A percentile compares a stretch with the other conserved stretches of the same genome.
These are phyloP conservation scores for Xylaria grammica DNA, from an alignment of 495 filamentous ascomycete species.

Conservation along the genomic window DNA sequence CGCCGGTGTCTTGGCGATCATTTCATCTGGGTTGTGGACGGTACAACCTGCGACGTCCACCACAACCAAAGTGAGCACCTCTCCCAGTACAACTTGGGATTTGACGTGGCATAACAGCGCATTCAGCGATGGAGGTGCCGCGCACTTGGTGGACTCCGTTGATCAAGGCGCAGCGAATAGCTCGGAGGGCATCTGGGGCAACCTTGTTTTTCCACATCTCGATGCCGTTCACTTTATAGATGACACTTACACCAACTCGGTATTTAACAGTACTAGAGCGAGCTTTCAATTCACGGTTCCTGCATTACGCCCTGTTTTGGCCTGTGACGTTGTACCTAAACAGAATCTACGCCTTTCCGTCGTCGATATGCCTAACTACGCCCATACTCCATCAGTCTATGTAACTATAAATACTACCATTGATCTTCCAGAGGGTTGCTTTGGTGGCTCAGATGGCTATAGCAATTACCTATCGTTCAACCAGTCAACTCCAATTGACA, in stretches of 20 bases:
- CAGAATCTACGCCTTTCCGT: too few species aligned
- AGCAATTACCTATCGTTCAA: background rate
- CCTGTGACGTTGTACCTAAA: too few species aligned
- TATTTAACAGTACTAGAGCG: too few species aligned
- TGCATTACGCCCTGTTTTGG: too few species aligned
- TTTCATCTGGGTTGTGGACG: background rate
- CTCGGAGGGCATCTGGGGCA: background rate
- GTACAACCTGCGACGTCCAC: background rate
- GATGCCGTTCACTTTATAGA: too few species aligned
- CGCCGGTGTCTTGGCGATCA: background rate
- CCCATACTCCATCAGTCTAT: too few species aligned
- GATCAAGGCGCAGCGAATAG: background rate
- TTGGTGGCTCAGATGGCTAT: background rate
- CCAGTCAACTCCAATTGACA: too few species aligned
- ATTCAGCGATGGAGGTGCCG: background rate
- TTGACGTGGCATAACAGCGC: background rate
- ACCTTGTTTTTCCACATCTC: background rate
- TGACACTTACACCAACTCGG: too few species aligned
- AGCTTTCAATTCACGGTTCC: too few species aligned
- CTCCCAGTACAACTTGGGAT: background rate
- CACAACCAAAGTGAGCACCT: background rate
- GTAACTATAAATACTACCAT: too few species aligned
- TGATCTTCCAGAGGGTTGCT: background rate
- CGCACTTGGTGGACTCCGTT: background rate
- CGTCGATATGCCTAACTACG: too few species aligned